Evolutionary conservation across 2,329 filamentous ascomycete genomes (phyloP).

Genomic region (Aaosphaeria pasadenensis): DNA sequence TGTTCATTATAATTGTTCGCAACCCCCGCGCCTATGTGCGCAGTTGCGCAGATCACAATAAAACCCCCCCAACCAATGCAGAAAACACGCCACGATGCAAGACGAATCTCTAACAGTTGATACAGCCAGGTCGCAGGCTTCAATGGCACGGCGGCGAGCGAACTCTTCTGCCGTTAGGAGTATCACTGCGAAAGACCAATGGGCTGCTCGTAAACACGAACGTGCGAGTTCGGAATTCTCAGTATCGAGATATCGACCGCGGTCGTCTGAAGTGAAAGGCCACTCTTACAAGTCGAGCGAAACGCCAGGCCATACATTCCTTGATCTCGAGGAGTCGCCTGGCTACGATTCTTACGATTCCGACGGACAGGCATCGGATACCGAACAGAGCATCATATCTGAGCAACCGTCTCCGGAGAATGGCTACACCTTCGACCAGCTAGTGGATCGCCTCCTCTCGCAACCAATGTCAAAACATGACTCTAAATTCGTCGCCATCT

Average conservation of each 20-base stretch:
- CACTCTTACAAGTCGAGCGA: conserved; percentile 36
- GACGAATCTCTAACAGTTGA: neutral
- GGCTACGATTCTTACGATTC: conserved; percentile 64
- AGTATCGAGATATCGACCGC: conserved; percentile 26
- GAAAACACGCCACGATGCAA: neutral
- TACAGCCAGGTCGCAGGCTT: conserved; percentile 31
- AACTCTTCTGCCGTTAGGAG: conserved; percentile 44
- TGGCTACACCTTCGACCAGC: conserved; percentile 52
- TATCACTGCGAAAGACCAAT: conserved; percentile 38
- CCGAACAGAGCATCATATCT: conserved; percentile 42
- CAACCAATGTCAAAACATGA: conserved; percentile 84
- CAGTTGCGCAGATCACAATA: no score
- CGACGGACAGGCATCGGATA: conserved; percentile 65
- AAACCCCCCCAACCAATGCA: no score
- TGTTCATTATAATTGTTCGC: conserved; percentile 2
- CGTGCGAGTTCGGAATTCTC: conserved; percentile 49
- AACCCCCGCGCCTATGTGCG: no score
- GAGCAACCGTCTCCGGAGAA: conserved; percentile 55
- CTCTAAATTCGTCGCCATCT: conserved; percentile 81
- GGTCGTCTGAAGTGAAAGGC: conserved; percentile 25
- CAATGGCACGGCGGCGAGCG: conserved; percentile 40
- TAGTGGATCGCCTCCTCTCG: conserved; percentile 80
- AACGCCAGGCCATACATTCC: conserved; percentile 55
- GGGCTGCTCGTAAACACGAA: conserved; percentile 38
- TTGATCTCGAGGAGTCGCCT: conserved; percentile 69